phyloP scores from a whole-genome alignment of 2,329 filamentous ascomycete species.

The Gaeumannomyces tritici region DNA sequence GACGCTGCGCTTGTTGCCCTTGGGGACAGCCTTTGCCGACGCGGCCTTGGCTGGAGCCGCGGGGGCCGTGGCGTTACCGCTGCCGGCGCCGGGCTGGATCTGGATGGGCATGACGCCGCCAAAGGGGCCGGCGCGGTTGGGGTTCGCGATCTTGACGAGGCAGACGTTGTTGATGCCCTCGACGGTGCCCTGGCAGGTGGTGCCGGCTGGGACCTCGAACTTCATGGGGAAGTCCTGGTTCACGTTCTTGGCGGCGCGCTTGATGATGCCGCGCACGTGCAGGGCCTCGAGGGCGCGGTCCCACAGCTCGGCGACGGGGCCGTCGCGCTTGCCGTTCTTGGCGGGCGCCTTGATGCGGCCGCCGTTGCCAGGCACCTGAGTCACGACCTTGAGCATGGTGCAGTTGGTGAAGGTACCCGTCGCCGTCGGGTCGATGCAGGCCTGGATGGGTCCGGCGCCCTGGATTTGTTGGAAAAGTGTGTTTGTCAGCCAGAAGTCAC shows the following conservation, averaged over 20 bases:
- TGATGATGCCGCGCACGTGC: constrained; percentile 8
- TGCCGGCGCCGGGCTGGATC: background rate
- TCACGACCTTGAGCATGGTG: constrained; percentile 15
- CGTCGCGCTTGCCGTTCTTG: constrained; percentile 3
- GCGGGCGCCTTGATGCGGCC: constrained; percentile 21
- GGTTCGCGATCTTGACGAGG: constrained; percentile 32
- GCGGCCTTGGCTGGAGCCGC: background rate
- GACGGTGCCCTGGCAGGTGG: constrained; percentile 25
- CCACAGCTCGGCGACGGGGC: constrained; percentile 4
- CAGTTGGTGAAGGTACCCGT: constrained; percentile 23
- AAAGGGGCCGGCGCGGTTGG: constrained; percentile 28
- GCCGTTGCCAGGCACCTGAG: constrained; percentile 24
- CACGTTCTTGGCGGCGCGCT: constrained; percentile 15
- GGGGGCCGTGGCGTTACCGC: background rate
- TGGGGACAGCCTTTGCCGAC: background rate
- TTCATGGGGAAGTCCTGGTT: constrained; percentile 19
- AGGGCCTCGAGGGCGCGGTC: constrained; percentile 10
- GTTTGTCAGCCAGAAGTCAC: no score
- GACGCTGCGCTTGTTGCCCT: background rate
- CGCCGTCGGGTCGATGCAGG: constrained; percentile 26
- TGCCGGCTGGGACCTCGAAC: constrained; percentile 25
- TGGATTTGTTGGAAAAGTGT: no score
- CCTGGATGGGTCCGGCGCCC: constrained; percentile 27
- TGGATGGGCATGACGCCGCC: constrained; percentile 17
- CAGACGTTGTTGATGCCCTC: constrained; percentile 25